A percentile compares a stretch with the other conserved stretches of the same genome.
Evolutionary conservation across 2,329 filamentous ascomycete species (phyloP).

Genomic region (Cercospora canescens): DNA sequence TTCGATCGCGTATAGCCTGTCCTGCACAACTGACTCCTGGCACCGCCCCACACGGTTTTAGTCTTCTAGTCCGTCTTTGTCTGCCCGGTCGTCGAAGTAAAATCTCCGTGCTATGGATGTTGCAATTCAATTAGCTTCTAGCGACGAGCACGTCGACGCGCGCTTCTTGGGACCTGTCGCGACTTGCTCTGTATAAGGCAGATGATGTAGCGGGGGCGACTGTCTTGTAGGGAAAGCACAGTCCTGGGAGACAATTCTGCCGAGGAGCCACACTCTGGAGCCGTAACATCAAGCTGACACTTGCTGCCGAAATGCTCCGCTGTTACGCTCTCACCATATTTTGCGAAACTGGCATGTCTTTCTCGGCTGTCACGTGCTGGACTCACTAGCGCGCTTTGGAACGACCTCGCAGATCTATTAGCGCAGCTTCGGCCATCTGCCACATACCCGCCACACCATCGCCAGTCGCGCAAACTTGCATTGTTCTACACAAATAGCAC

Average conservation of each 20-base stretch:
- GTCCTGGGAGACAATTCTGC: too few relatives aligned
- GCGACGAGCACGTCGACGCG: neutral
- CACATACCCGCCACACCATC: neutral
- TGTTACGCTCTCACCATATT: too few relatives aligned
- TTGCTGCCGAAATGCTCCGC: too few relatives aligned
- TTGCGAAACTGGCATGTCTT: neutral
- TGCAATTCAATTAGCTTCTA: neutral
- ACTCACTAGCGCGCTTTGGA: neutral
- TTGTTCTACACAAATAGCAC: conserved; percentile 2
- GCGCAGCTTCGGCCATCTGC: neutral
- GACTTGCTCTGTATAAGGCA: neutral
- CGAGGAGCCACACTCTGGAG: too few relatives aligned
- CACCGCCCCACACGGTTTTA: neutral
- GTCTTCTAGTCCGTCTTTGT: neutral
- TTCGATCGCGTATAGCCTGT: neutral
- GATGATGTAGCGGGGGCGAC: neutral
- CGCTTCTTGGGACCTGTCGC: neutral
- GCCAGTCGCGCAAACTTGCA: neutral
- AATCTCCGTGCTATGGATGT: neutral
- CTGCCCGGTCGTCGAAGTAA: neutral
- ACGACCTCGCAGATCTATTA: neutral
- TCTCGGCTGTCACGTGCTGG: neutral
- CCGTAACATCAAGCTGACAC: too few relatives aligned
- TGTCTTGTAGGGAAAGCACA: too few relatives aligned
- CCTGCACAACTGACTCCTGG: neutral